Percentiles rank a stretch among this genome's conserved stretches.
phyloP scores from a whole-genome alignment of 2,329 filamentous ascomycete species.

The Ophiostoma tasmaniense region DNA sequence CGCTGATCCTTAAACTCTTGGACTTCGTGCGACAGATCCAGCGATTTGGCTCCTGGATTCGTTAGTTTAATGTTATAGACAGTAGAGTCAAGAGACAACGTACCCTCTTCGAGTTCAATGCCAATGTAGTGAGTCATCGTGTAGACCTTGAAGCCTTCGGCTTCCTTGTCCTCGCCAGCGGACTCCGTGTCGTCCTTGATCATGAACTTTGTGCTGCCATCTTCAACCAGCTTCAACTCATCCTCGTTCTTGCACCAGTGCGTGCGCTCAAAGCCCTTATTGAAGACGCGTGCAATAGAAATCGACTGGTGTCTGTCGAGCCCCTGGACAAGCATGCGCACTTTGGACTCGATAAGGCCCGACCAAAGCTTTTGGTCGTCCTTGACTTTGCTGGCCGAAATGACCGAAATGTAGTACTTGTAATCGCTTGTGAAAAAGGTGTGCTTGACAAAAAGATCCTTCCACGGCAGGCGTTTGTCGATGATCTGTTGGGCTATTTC shows the following conservation, averaged over 20 bases:
- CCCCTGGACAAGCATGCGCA: constrained; percentile 73
- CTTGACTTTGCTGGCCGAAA: constrained; percentile 71
- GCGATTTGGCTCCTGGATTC: constrained; percentile 51
- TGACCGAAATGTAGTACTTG: constrained; percentile 90
- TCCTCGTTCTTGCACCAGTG: constrained; percentile 54
- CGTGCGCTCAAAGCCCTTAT: constrained; percentile 79
- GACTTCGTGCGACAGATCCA: constrained; percentile 75
- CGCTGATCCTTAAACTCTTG: constrained; percentile 81
- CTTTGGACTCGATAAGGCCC: constrained; percentile 87
- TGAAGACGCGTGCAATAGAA: constrained; percentile 79
- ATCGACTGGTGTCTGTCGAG: constrained; percentile 76
- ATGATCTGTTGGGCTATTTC: constrained; percentile 75
- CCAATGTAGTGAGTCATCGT: constrained; percentile 95
- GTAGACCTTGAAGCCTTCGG: constrained; percentile 47
- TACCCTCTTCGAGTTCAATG: constrained; percentile 68
- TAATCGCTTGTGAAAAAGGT: constrained; percentile 89
- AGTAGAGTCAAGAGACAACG: constrained; percentile 32
- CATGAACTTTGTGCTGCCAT: constrained; percentile 42
- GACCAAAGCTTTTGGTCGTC: constrained; percentile 83
- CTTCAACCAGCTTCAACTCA: constrained; percentile 47
- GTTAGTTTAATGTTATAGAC: constrained; percentile 15
- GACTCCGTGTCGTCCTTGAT: constrained; percentile 34
- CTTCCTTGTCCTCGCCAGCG: not conserved
- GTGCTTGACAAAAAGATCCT: constrained; percentile 79
- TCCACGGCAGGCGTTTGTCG: constrained; percentile 68